These are phyloP conservation scores for Candida glucosophila DNA, from an alignment of 1,139 yeast species.

Conservation along the genomic window DNA sequence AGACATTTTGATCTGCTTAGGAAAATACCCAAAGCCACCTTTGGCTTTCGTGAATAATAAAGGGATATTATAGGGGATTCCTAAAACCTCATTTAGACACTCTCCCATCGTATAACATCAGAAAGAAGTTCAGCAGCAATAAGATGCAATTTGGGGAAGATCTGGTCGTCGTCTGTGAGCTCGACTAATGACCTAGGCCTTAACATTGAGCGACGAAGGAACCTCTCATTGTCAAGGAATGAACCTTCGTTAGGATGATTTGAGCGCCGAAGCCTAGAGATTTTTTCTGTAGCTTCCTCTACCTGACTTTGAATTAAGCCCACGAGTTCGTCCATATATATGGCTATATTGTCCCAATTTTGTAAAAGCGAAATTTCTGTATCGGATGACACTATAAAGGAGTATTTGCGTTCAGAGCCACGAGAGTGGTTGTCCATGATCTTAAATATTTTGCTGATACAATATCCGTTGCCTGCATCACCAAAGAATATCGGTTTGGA, in stretches of 20 bases:
- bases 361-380: conserved; percentile 42
- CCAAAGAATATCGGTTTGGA: conserved; percentile 65
- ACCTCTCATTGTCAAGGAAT: conserved; percentile 41
- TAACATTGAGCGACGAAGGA: conserved; percentile 41
- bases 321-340: conserved; percentile 45
- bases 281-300: conserved; percentile 11
- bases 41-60: no score
- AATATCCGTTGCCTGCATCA: conserved; percentile 59
- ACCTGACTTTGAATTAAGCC: conserved; percentile 39
- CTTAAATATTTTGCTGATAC: conserved; percentile 59
- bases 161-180: conserved; percentile 47
- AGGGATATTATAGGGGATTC: no score
- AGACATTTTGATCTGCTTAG: no score
- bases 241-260: conserved; percentile 2
- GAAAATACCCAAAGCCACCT: no score
- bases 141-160: conserved; percentile 58
- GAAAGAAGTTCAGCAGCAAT: conserved; percentile 49
- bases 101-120: no score
- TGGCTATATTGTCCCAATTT: conserved; percentile 50
- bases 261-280: no score
- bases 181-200: conserved; percentile 54
- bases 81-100: no score
- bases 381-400: conserved; percentile 56
- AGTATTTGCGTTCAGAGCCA: conserved; percentile 70
- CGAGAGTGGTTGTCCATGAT: conserved; percentile 63